phyloP scores from a whole-genome alignment of 2,329 filamentous ascomycete genomes.

The Colletotrichum chlorophyti region DNA sequence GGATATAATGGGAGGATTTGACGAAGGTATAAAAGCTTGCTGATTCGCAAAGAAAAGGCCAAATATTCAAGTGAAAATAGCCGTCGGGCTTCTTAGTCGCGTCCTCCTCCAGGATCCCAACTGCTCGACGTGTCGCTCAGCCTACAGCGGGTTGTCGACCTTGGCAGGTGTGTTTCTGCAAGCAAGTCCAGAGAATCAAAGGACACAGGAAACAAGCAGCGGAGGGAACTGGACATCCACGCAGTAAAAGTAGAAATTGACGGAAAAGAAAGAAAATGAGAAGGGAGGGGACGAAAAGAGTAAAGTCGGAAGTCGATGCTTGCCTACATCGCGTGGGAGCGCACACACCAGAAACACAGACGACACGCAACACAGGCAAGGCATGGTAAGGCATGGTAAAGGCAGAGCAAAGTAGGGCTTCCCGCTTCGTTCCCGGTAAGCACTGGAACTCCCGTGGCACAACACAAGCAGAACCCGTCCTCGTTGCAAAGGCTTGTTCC shows the following conservation, averaged over 20 bases:
- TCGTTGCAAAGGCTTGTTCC: neutral
- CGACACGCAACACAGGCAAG: slow-evolving; percentile 25
- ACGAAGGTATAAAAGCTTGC: slow-evolving; percentile 3
- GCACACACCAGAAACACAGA: slow-evolving; percentile 27
- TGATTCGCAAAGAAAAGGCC: neutral
- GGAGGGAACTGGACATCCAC: neutral
- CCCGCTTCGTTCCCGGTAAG: slow-evolving; percentile 15
- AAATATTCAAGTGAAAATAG: neutral
- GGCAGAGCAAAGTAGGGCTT: slow-evolving; percentile 28
- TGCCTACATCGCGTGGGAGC: slow-evolving; percentile 6
- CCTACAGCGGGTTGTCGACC: slow-evolving; percentile 1
- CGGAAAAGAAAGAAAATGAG: neutral
- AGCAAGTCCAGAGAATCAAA: neutral
- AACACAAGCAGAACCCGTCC: slow-evolving; percentile 24
- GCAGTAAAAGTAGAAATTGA: neutral
- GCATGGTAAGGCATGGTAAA: too few relatives aligned
- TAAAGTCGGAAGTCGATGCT: slow-evolving; percentile 19
- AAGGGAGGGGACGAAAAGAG: neutral
- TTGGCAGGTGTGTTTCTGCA: neutral
- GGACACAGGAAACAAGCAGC: neutral
- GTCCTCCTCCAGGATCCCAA: neutral
- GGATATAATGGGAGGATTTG: too few relatives aligned
- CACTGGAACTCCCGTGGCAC: slow-evolving; percentile 6
- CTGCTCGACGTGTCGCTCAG: neutral
- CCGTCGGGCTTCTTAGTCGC: neutral